A percentile compares a stretch with the other conserved stretches of the same genome.
phyloP scores from a whole-genome alignment of 805 yeast genomes.

The Kurtzmaniella cleridarum region DNA sequence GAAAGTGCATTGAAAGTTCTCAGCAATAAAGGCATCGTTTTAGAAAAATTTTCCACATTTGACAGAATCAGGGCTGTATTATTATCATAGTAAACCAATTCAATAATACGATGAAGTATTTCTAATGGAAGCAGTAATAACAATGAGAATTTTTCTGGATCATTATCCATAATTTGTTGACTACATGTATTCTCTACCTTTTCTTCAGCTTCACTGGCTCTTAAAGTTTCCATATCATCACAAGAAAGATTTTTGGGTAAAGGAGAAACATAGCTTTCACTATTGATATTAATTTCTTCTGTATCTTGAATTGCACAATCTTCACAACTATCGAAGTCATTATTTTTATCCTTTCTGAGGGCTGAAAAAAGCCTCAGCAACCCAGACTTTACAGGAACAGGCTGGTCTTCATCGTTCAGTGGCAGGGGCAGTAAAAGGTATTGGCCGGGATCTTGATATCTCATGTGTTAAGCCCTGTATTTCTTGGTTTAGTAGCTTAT shows the following conservation, averaged over 20 bases:
- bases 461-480: neutral
- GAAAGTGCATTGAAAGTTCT: slow-evolving; percentile 55
- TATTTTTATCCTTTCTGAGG: neutral
- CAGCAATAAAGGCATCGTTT: slow-evolving; percentile 50
- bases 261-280: too few species aligned
- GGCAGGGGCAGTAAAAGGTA: slow-evolving; percentile 21
- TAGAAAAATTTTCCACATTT: slow-evolving; percentile 46
- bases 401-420: slow-evolving; percentile 14
- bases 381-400: slow-evolving; percentile 1
- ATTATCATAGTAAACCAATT: slow-evolving; percentile 50
- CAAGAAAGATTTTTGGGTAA: too few species aligned
- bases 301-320: too few species aligned
- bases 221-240: too few species aligned
- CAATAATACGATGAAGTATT: slow-evolving; percentile 48
- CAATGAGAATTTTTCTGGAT: slow-evolving; percentile 1
- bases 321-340: too few species aligned
- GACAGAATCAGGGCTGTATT: slow-evolving; percentile 47
- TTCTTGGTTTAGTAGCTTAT: too few species aligned
- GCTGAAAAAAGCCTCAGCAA: slow-evolving; percentile 2
- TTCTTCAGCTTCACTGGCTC: too few species aligned
- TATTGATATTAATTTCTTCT: too few species aligned
- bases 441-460: slow-evolving; percentile 4
- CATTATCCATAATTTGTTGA: neutral
- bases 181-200: too few species aligned
- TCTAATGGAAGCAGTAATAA: slow-evolving; percentile 47